Conservation (phyloP, 768 basidiomycete genomes). For the Suillus discolor region DNA sequence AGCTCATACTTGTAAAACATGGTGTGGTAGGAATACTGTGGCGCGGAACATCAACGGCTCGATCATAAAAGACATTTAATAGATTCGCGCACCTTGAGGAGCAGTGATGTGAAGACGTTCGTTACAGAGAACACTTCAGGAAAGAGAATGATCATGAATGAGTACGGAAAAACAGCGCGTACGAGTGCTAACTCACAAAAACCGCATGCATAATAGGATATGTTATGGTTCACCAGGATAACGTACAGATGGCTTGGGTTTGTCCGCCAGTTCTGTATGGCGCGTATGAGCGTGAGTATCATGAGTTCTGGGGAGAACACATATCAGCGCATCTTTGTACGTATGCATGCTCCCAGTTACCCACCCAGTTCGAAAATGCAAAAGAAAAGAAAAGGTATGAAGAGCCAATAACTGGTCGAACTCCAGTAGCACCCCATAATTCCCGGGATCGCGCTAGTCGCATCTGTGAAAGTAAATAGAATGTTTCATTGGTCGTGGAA, state of each 20-base stretch:
- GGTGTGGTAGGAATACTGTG: background rate
- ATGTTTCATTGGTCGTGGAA: background rate
- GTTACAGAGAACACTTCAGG: background rate
- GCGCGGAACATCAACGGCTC: background rate
- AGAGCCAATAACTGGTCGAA: background rate
- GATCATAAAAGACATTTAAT: background rate
- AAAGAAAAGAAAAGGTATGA: background rate
- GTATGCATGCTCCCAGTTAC: background rate
- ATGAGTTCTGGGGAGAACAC: background rate
- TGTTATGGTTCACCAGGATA: background rate
- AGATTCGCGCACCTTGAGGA: background rate
- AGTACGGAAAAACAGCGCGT: background rate
- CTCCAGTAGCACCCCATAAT: conserved; percentile 1
- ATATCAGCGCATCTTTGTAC: background rate
- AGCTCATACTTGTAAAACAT: background rate
- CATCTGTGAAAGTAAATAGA: background rate
- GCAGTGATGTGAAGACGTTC: background rate
- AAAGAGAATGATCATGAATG: background rate
- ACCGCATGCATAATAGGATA: background rate
- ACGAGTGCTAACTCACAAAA: background rate
- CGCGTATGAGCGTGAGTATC: background rate
- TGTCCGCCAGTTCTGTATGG: background rate
- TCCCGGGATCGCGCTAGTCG: background rate
- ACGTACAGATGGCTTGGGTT: background rate
- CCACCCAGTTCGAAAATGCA: background rate